Evolutionary conservation across 805 yeast genomes (phyloP), one percentile per base, ranked within the genome.

Genomic region (Lipomyces yamanashiensis): DNA sequence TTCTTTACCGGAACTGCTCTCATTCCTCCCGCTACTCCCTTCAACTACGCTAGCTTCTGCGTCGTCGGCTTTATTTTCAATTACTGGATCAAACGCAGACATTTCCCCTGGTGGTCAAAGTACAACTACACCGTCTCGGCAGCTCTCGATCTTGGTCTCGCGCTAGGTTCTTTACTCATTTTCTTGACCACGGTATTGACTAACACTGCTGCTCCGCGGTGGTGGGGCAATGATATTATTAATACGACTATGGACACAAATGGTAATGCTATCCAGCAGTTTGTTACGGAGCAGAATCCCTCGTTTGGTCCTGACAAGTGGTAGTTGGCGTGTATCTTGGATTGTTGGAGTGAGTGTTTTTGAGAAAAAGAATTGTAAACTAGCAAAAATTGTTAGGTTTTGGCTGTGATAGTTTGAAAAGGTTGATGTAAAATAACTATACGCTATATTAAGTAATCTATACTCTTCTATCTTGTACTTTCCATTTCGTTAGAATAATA

Each of bases 41-140:
- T 10, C 19, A 36, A 60, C 21, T 60, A 47, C 48, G 41, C 49
- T 13, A 44, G 50, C 36, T 58, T 58, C 19, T 41, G 50, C 15
- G 5, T 40, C 23, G 50, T 36, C 47, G 87, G 89, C 2, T 81
- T 80, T 66, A 57, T 79, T 6, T 87, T 87, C 77, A 85, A 84
- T 76, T 85, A 80, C 74, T 78, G 79, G 69, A 75, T 87, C 63
- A 84, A 83, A 65, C 78, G 83, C 58, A 77, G 78, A 64, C 85
- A 84, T 75, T 77, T 83, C 53, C 75, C 80, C 52, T 88, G 92
- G 92, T 87, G 92, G 92, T 85, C 86, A 44, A 87, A 87, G 74
- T 87, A 87, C 74, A 87, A 86, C 72, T 87, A 85, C 72, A 81
- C 86, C 2, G 75, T 88, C 58, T 81, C 89, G 19, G 84, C 88